Percentiles rank a stretch among this genome's conserved stretches.
phyloP scores from a whole-genome alignment of 2,329 filamentous ascomycete species.

The Cyanodermella asteris region DNA sequence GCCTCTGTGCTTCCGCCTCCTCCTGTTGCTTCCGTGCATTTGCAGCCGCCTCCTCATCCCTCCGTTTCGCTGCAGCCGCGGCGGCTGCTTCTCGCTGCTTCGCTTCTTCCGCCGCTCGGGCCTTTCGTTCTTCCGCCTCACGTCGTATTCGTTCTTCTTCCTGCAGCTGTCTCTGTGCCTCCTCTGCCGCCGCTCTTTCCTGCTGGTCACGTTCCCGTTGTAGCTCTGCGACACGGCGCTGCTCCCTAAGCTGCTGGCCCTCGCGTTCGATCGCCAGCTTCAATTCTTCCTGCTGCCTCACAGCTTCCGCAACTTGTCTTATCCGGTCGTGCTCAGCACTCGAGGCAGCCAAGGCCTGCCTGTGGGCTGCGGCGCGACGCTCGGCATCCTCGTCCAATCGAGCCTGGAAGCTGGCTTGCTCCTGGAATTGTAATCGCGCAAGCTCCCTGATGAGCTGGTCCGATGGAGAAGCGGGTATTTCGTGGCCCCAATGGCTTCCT shows the following conservation, averaged over 20 bases:
- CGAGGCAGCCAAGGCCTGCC: conserved; percentile 43
- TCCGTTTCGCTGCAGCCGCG: conserved; percentile 12
- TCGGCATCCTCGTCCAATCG: conserved; percentile 39
- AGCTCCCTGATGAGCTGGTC: conserved; percentile 16
- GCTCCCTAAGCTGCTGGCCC: conserved; percentile 16
- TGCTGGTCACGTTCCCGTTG: conserved; percentile 15
- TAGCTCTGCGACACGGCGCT: no score
- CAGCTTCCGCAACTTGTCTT: conserved; percentile 30
- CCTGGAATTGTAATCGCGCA: conserved; percentile 18
- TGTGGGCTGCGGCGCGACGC: conserved; percentile 40
- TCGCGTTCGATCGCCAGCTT: conserved; percentile 19
- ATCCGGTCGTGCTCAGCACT: conserved; percentile 46
- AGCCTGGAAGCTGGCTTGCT: conserved; percentile 27
- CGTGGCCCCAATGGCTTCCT: no score
- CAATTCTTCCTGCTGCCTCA: conserved; percentile 25
- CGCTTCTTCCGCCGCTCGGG: conserved; percentile 21
- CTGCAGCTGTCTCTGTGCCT: conserved; percentile 19
- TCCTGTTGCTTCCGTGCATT: conserved; percentile 11
- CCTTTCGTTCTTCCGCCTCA: conserved; percentile 14
- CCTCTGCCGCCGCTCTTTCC: conserved; percentile 17
- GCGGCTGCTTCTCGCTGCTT: conserved; percentile 21
- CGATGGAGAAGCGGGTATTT: no score
- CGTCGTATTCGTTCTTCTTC: conserved; percentile 20
- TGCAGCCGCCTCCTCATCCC: conserved; percentile 2
- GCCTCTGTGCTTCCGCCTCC: conserved; percentile 13